Evolutionary conservation across 1,284 basidiomycete genomes (phyloP), one percentile per base, ranked within the genome.

Genomic region (Cutaneotrichosporon cavernicola): DNA sequence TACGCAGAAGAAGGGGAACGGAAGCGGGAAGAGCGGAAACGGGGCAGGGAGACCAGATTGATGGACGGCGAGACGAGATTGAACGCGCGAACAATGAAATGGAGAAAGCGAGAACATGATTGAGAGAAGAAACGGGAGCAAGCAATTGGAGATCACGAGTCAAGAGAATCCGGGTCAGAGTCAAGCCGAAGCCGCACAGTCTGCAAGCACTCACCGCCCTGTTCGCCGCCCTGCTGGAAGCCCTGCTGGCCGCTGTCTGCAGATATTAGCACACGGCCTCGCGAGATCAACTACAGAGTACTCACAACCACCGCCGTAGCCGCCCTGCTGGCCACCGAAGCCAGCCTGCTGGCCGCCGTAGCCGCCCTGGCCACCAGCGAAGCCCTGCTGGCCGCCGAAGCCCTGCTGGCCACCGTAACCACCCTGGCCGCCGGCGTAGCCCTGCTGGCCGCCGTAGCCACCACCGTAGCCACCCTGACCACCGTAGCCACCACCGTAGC

Each of bases 381-480:
- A 81, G 53, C 69, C 67, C 58, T 72, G 62, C 47, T 69, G 70
- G 49, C 69, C 68, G 62, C 56, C 63, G 60, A 73, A 72, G 58
- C 70, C 72, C 47, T 68, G 68, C 57, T 63, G 53, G 40, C 62
- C 60, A 46, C 73, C 77, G 61, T 70, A 74, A 58, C 76, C 78
- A 51, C 76, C 73, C 69, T 79, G 74, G 69, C 75, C 76, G 46
- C 77, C 78, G 55, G 74, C 73, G 71, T 79, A 76, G 70, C 76
- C 77, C 64, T 70, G 69, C 64, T 75, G 70, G 58, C 77, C 71
- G 47, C 69, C 68, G 64, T 61, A 65, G 60, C 58, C 66, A 51
- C 77, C 77, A 52, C 76, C 73, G 66, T 75, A 75, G 63, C 74
- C 72, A 57, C 76, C 76, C 60, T 67, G 66, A 63, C 71, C 69